A percentile compares a stretch with the other conserved stretches of the same genome.
Conservation (phyloP, 257 asterid species). For the Petrea volubilis region DNA sequence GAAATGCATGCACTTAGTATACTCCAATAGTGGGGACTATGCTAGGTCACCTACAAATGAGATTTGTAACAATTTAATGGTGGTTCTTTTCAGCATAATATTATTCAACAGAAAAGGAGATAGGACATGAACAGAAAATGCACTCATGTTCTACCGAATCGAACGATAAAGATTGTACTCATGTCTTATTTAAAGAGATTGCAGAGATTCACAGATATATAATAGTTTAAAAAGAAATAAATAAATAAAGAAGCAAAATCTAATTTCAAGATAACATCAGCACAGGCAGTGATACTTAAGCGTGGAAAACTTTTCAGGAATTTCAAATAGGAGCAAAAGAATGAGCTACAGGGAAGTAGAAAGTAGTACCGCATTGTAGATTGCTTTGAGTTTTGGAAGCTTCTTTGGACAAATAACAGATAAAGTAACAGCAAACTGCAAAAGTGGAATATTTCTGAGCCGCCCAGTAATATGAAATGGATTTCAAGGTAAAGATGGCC, state of each 20-base stretch:
- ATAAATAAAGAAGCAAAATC: neutral
- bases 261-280: conserved; percentile 1
- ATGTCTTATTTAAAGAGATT: neutral
- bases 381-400: conserved; percentile 79
- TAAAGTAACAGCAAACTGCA: conserved; percentile 86
- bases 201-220: no score
- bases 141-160: no score
- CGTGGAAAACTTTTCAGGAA: neutral
- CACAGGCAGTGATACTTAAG: neutral
- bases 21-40: no score
- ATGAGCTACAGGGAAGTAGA: conserved; percentile 14
- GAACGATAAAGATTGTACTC: no score
- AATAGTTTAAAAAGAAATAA: no score
- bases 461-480: conserved; percentile 7
- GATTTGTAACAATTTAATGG: no score
- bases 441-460: conserved; percentile 21
- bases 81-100: no score
- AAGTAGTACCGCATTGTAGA: conserved; percentile 72
- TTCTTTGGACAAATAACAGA: conserved; percentile 94
- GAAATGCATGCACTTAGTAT: no score
- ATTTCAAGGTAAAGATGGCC: conserved; percentile 12
- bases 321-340: no score
- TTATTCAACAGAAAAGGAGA: no score
- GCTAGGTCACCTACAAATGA: no score
- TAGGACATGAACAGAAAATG: no score